Evolutionary conservation across 805 yeast genomes (phyloP).

Genomic region (Candida sithepensis): DNA sequence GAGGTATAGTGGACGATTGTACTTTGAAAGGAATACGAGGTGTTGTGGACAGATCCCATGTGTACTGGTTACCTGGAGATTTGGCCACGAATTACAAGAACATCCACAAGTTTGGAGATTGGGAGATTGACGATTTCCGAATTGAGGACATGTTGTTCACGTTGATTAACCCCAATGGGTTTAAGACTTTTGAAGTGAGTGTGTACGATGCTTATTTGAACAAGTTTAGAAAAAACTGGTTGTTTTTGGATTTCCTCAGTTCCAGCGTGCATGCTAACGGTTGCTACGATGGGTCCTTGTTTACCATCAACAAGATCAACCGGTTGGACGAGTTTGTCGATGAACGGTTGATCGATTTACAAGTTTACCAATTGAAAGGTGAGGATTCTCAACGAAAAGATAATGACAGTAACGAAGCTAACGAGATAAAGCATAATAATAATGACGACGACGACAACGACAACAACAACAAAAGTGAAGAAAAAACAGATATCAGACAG

Average conservation of each 20-base stretch:
- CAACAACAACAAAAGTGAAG: constrained; percentile 9
- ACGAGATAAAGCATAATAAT: not conserved
- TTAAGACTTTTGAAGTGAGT: constrained; percentile 82
- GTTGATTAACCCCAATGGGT: constrained; percentile 73
- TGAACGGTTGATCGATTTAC: constrained; percentile 23
- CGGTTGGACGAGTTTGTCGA: constrained; percentile 45
- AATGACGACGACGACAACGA: not conserved
- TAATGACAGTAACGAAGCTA: not conserved
- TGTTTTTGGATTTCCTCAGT: constrained; percentile 79
- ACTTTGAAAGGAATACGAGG: constrained; percentile 87
- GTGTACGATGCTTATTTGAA: constrained; percentile 84
- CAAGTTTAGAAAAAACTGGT: constrained; percentile 85
- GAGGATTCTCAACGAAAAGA: constrained; percentile 2
- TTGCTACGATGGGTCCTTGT: constrained; percentile 86
- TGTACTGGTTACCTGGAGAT: constrained; percentile 75
- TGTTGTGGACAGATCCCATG: constrained; percentile 86
- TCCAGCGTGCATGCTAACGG: constrained; percentile 82
- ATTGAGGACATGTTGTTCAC: constrained; percentile 85
- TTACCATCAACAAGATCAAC: constrained; percentile 83
- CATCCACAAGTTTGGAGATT: constrained; percentile 78
- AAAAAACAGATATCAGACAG: too few relatives aligned
- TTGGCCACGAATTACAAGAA: constrained; percentile 80
- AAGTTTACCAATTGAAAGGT: constrained; percentile 18
- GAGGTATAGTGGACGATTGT: constrained; percentile 78
- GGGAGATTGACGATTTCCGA: constrained; percentile 79